Evolutionary conservation across 2,329 filamentous ascomycete genomes (phyloP).

Genomic region (Xylaria sp.): DNA sequence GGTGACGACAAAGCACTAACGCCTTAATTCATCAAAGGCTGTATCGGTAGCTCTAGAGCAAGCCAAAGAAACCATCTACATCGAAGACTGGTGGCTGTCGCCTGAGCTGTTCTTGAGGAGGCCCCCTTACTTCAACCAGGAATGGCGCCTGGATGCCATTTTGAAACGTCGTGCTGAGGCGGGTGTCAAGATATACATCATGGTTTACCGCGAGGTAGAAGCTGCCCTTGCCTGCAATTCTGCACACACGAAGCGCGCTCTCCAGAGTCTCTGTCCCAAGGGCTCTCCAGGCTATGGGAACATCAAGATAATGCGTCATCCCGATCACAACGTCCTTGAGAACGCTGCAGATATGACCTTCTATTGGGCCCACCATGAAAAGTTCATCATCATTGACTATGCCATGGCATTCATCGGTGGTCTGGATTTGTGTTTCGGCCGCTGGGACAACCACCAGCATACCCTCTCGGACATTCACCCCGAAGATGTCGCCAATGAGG

Average conservation of each 20-base stretch:
- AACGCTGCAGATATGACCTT: conserved; percentile 95
- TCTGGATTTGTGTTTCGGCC: conserved; percentile 89
- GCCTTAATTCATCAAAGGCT: conserved; percentile 39
- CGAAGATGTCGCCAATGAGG: conserved; percentile 70
- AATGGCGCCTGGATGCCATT: conserved; percentile 81
- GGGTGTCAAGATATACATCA: conserved; percentile 89
- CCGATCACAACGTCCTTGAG: conserved; percentile 90
- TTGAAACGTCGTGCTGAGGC: conserved; percentile 85
- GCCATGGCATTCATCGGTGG: conserved; percentile 88
- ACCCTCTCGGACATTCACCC: conserved; percentile 83
- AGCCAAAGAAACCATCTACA: conserved; percentile 90
- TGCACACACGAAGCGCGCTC: conserved; percentile 81
- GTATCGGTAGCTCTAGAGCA: conserved; percentile 85
- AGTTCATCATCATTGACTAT: conserved; percentile 94
- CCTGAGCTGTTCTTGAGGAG: conserved; percentile 81
- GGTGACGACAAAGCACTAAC: conserved; percentile 1
- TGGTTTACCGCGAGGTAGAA: conserved; percentile 84
- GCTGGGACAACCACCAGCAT: conserved; percentile 88
- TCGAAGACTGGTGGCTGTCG: conserved; percentile 94
- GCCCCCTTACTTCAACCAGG: conserved; percentile 73
- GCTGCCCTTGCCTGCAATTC: conserved; percentile 87
- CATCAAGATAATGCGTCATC: conserved; percentile 83
- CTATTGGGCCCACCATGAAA: conserved; percentile 98
- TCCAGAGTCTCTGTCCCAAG: conserved; percentile 73
- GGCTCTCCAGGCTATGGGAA: conserved; percentile 80